Evolutionary conservation across 768 basidiomycete species (phyloP), one percentile per base, ranked within the genome.

Genomic region (Pholiota microspora): DNA sequence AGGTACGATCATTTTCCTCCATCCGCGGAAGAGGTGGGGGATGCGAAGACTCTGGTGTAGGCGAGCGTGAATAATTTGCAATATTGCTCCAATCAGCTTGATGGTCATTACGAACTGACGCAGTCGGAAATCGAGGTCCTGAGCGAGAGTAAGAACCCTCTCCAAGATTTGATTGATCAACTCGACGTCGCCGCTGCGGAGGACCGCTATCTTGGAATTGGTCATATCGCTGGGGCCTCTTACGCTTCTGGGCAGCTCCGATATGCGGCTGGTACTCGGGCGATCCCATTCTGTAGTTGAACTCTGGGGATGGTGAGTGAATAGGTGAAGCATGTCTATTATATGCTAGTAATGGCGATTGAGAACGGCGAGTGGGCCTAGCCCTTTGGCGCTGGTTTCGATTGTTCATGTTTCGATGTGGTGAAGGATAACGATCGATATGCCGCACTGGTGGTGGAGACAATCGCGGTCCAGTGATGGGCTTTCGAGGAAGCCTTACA

Each of bases 61-160:
- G 64, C 24, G 67, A 60, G 18, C 62, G 66, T 53, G 49, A 54
- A 55, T 61, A 64, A 15, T 34, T 52, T 45, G 62, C 62, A 25
- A 49, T 31, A 18, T 53, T 53, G 34, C 60, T 64, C 62, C 62
- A 64, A 25, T 61, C 62, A 7, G 58, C 58, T 10, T 42, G 40
- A 21, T 9, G 23, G 12, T 12, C 40, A 42, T 23, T 42, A 4
- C 40, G 40, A 1, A 2, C 21, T 2, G 40, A 42, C 40, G 9
- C 23, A 3, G 9, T 7, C 21, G 40, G 18, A 13, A 29, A 46
- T 53, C 48, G 40, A 15, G 35, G 10, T 23, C 40, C 40, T 18
- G 38, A n/a, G 34, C 18, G 12, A 21, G 49, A 36, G 6, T 23
- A 45, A 5, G 50, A 49, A 2, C 40, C 40, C 25, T 13, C 28